Evolutionary conservation across 352 stramenopile species (phyloP).

Genomic region (Pythium brachiatum): DNA sequence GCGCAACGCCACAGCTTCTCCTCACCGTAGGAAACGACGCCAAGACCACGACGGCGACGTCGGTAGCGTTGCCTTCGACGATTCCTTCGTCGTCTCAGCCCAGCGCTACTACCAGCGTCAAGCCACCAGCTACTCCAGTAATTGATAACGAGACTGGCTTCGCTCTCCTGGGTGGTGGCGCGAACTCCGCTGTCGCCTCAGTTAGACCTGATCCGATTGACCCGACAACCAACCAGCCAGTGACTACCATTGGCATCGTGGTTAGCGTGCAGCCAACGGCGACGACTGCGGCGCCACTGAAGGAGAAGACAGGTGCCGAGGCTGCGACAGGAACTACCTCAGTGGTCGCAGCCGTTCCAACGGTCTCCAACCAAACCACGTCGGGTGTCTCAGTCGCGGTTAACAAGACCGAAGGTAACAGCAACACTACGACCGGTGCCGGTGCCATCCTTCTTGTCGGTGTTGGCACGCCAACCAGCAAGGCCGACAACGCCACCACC

Average conservation of each 20-base stretch:
- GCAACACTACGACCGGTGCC: background rate
- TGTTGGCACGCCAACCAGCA: background rate
- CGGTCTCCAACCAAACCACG: background rate
- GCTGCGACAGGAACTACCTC: background rate
- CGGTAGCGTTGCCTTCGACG: background rate
- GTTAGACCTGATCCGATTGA: background rate
- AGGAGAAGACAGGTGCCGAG: background rate
- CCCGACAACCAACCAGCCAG: background rate
- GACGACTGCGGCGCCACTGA: background rate
- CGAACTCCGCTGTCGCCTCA: background rate
- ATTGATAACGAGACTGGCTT: background rate
- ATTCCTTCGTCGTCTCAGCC: background rate
- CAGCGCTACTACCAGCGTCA: background rate
- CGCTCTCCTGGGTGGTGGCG: background rate
- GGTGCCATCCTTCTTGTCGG: background rate
- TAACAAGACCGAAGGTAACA: background rate
- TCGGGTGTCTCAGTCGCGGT: background rate
- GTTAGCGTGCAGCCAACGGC: background rate
- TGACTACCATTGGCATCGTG: background rate
- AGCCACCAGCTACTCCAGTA: background rate
- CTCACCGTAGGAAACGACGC: background rate
- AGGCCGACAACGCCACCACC: background rate
- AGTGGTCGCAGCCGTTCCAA: background rate
- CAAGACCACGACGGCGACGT: background rate
- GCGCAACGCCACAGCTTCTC: background rate